Evolutionary conservation across 805 yeast genomes (phyloP).

Genomic region (Monosporozyma siamensis): DNA sequence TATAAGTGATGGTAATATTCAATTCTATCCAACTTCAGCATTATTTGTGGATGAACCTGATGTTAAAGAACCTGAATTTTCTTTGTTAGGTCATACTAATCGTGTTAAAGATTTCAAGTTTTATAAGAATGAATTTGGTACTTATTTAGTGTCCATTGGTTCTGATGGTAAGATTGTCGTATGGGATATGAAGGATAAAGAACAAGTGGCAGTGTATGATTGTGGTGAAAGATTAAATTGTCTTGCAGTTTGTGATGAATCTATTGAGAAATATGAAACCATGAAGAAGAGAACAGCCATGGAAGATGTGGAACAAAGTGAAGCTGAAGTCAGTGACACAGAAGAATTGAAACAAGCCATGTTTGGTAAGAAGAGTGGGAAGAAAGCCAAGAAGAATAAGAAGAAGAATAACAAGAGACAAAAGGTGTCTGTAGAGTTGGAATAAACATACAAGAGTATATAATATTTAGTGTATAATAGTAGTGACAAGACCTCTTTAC

Average conservation of each 20-base stretch:
- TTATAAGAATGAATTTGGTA: slow-evolving; percentile 34
- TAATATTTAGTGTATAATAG: too few relatives aligned
- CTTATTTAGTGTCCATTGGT: slow-evolving; percentile 66
- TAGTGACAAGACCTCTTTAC: too few relatives aligned
- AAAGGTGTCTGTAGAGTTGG: slow-evolving; percentile 48
- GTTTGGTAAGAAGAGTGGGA: slow-evolving; percentile 38
- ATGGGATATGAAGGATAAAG: slow-evolving; percentile 64
- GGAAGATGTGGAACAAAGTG: slow-evolving; percentile 53
- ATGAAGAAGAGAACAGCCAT: slow-evolving; percentile 50
- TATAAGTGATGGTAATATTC: slow-evolving; percentile 59
- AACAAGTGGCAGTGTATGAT: slow-evolving; percentile 83
- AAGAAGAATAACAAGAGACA: slow-evolving; percentile 33
- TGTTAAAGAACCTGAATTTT: slow-evolving; percentile 40
- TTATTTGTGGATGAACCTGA: slow-evolving; percentile 23
- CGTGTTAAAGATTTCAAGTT: slow-evolving; percentile 74
- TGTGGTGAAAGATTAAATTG: slow-evolving; percentile 89
- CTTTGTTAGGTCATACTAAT: slow-evolving; percentile 69
- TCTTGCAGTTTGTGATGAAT: slow-evolving; percentile 65
- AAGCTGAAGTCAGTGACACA: slow-evolving; percentile 60
- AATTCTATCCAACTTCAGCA: slow-evolving; percentile 40
- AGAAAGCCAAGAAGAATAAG: slow-evolving; percentile 34
- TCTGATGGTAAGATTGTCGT: slow-evolving; percentile 91
- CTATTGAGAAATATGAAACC: slow-evolving; percentile 60
- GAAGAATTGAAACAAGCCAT: slow-evolving; percentile 53
- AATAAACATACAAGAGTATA: too few relatives aligned